Evolutionary conservation across 2,329 filamentous ascomycete genomes (phyloP).

Genomic region (Didymella sp.): DNA sequence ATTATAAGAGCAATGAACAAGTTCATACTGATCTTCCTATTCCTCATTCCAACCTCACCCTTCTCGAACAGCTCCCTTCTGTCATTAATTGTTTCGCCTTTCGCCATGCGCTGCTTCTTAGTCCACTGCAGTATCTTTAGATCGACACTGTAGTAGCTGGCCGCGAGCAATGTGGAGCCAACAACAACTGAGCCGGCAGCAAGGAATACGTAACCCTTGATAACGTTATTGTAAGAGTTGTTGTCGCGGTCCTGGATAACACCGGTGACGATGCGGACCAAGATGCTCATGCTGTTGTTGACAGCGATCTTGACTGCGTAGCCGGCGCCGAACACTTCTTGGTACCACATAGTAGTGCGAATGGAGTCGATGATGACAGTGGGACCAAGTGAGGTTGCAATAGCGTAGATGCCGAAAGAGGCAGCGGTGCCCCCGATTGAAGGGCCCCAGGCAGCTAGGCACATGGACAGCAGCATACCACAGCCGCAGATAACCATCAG

Average conservation of each 20-base stretch:
- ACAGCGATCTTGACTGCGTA: conserved; percentile 68
- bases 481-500: conserved; percentile 56
- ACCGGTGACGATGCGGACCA: conserved; percentile 64
- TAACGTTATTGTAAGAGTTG: conserved; percentile 63
- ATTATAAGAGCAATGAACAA: conserved; percentile 56
- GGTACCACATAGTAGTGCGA: conserved; percentile 66
- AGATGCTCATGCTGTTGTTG: conserved; percentile 69
- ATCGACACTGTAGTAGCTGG: conserved; percentile 52
- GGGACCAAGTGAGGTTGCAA: conserved; percentile 63
- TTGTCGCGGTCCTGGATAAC: conserved; percentile 65
- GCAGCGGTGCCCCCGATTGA: conserved; percentile 62
- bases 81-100: conserved; percentile 54
- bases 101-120: conserved; percentile 58
- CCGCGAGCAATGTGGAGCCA: conserved; percentile 49
- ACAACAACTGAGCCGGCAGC: conserved; percentile 59
- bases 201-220: conserved; percentile 63
- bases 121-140: conserved; percentile 65
- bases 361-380: conserved; percentile 67
- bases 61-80: conserved; percentile 53
- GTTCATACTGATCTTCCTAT: conserved; percentile 48
- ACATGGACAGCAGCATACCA: conserved; percentile 62
- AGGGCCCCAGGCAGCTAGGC: conserved; percentile 61
- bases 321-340: conserved; percentile 66
- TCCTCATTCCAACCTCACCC: conserved; percentile 45
- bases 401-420: conserved; percentile 65